A percentile compares a stretch with the other conserved stretches of the same genome.
phyloP scores from a whole-genome alignment of 2,329 filamentous ascomycete species.

The Fusarium scirpi region DNA sequence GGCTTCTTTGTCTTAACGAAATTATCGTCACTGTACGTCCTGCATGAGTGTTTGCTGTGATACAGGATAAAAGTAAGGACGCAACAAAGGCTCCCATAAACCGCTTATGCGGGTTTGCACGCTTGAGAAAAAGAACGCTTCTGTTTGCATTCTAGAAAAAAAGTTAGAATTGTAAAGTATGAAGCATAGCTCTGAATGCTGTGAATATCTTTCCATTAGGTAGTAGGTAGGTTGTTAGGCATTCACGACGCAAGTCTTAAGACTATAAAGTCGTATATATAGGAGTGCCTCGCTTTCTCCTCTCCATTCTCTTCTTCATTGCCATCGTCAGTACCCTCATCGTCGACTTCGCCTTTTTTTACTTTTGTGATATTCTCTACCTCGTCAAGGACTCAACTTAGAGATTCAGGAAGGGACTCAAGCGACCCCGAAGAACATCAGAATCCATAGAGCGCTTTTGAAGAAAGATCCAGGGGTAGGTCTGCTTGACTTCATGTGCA shows the following conservation, averaged over 20 bases:
- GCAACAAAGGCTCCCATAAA: slow-evolving; percentile 11
- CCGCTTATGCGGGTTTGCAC: slow-evolving; percentile 3
- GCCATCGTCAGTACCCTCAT: neutral
- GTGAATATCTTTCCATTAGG: neutral
- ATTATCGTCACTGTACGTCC: neutral
- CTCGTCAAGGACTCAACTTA: neutral
- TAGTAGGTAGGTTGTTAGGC: neutral
- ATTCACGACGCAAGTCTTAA: neutral
- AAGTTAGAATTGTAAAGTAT: neutral
- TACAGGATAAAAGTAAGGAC: neutral
- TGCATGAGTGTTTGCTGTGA: slow-evolving; percentile 15
- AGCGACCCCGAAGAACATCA: neutral
- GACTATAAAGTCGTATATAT: neutral
- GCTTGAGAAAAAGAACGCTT: neutral
- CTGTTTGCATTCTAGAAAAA: slow-evolving; percentile 14
- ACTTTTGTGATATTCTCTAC: neutral
- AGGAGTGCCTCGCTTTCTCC: neutral
- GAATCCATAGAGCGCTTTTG: neutral
- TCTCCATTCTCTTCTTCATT: neutral
- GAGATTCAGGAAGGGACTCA: neutral
- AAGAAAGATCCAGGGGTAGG: neutral
- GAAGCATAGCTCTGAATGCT: neutral
- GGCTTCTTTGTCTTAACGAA: slow-evolving; percentile 17
- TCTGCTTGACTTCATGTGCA: neutral
- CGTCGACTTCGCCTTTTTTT: neutral